phyloP scores from a whole-genome alignment of 352 stramenopile species.

The Paralagenidium karlingii region DNA sequence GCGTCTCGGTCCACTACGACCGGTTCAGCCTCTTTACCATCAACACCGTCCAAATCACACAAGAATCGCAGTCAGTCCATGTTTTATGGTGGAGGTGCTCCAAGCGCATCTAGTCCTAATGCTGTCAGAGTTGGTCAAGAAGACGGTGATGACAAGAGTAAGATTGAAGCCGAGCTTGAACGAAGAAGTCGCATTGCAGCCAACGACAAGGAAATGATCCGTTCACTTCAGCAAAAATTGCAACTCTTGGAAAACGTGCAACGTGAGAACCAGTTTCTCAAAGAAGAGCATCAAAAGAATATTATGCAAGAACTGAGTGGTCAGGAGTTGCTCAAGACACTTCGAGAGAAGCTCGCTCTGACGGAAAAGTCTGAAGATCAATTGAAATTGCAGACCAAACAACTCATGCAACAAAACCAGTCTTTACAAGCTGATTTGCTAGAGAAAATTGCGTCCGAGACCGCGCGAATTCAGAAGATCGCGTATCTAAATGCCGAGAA shows the following conservation, averaged over 20 bases:
- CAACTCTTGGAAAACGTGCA: slow-evolving; percentile 25
- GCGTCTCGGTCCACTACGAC: too few species aligned
- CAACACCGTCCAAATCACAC: too few species aligned
- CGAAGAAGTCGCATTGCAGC: slow-evolving; percentile 1
- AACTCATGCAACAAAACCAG: slow-evolving; percentile 61
- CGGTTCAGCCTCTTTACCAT: too few species aligned
- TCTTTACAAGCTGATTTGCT: slow-evolving; percentile 46
- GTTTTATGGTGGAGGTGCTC: too few species aligned
- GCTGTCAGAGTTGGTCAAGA: too few species aligned
- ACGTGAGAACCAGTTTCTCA: slow-evolving; percentile 37
- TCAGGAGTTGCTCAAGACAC: slow-evolving; percentile 33
- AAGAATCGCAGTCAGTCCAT: too few species aligned
- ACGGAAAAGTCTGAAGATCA: slow-evolving; percentile 49
- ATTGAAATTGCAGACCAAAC: slow-evolving; percentile 50
- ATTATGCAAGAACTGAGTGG: slow-evolving; percentile 42
- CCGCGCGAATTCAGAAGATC: slow-evolving; percentile 55
- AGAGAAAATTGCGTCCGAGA: slow-evolving; percentile 51
- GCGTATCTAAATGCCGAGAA: slow-evolving; percentile 44
- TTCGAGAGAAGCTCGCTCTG: slow-evolving; percentile 34
- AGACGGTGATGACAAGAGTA: too few species aligned
- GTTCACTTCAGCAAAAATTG: slow-evolving; percentile 21
- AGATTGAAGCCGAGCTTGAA: too few species aligned
- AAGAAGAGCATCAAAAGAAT: slow-evolving; percentile 46
- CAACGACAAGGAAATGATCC: slow-evolving; percentile 24
- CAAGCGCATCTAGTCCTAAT: too few species aligned